Conservation (phyloP, 2,329 filamentous ascomycete species). For the Botrytis fabae region DNA sequence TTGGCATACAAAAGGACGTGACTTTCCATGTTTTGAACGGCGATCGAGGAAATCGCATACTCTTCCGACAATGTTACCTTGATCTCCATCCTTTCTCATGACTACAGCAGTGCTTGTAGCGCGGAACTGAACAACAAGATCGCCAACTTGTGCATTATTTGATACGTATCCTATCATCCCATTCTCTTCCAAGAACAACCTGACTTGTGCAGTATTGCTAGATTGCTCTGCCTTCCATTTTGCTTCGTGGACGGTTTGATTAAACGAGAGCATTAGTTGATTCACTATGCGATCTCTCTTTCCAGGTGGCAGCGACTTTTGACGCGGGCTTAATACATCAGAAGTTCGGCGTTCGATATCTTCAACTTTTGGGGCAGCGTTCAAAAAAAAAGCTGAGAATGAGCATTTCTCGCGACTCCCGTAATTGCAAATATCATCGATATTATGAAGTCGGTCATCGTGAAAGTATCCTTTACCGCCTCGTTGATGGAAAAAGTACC, state of each 20-base stretch:
- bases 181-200: slow-evolving; percentile 21
- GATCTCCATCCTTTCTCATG: slow-evolving; percentile 5
- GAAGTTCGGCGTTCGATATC: not conserved
- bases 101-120: slow-evolving; percentile 14
- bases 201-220: not conserved
- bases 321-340: not conserved
- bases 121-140: slow-evolving; percentile 14
- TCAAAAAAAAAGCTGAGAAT: slow-evolving; percentile 12
- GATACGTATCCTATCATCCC: slow-evolving; percentile 22
- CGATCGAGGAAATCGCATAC: slow-evolving; percentile 12
- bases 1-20: slow-evolving; percentile 6
- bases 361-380: not conserved
- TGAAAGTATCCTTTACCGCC: slow-evolving; percentile 14
- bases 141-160: not conserved
- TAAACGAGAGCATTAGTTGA: slow-evolving; percentile 14
- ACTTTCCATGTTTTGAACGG: slow-evolving; percentile 8
- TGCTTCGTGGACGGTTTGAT: slow-evolving; percentile 18
- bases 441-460: not conserved
- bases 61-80: slow-evolving; percentile 8
- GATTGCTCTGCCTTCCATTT: slow-evolving; percentile 17
- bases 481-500: slow-evolving; percentile 12
- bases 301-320: slow-evolving; percentile 13
- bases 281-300: slow-evolving; percentile 11
- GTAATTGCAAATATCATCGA: slow-evolving; percentile 10
- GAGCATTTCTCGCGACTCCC: slow-evolving; percentile 8